phyloP scores from a whole-genome alignment of 805 yeast genomes.

The Sugiyamaella americana region DNA sequence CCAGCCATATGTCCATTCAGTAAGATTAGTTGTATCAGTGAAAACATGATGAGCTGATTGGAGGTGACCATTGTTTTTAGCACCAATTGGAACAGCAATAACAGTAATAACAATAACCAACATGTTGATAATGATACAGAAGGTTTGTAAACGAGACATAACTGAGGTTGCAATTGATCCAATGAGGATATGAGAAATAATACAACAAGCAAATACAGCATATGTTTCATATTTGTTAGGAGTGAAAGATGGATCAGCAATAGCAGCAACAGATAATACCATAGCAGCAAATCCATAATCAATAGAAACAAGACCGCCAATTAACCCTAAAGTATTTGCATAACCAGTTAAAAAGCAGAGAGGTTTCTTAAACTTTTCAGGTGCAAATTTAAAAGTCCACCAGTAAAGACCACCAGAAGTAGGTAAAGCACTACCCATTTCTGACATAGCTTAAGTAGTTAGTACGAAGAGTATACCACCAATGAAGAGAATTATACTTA shows the following conservation, averaged over 20 bases:
- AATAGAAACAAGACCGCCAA: constrained; percentile 62
- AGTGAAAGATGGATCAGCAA: constrained; percentile 50
- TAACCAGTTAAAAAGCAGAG: constrained; percentile 60
- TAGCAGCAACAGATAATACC: constrained; percentile 32
- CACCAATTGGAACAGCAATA: constrained; percentile 4
- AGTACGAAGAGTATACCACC: too few species aligned
- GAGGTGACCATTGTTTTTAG: constrained; percentile 27
- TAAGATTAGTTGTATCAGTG: constrained; percentile 44
- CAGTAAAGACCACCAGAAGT: constrained; percentile 71
- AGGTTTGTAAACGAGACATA: constrained; percentile 53
- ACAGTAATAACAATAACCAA: constrained; percentile 44
- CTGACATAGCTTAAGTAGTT: constrained; percentile 45
- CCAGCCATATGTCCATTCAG: constrained; percentile 59
- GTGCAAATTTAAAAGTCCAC: constrained; percentile 65
- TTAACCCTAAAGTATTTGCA: constrained; percentile 59
- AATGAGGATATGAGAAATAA: constrained; percentile 44
- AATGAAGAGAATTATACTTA: not conserved
- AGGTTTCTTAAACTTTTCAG: constrained; percentile 44
- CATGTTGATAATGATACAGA: constrained; percentile 51
- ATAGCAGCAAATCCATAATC: constrained; percentile 67
- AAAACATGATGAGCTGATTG: constrained; percentile 51
- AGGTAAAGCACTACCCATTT: constrained; percentile 63
- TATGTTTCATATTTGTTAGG: constrained; percentile 50
- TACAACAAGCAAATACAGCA: constrained; percentile 61
- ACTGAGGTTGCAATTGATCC: constrained; percentile 53